Percentiles rank a stretch among this genome's conserved stretches.
phyloP scores from a whole-genome alignment of 108 stramenopile genomes.

The Stephanodiscus triporus region DNA sequence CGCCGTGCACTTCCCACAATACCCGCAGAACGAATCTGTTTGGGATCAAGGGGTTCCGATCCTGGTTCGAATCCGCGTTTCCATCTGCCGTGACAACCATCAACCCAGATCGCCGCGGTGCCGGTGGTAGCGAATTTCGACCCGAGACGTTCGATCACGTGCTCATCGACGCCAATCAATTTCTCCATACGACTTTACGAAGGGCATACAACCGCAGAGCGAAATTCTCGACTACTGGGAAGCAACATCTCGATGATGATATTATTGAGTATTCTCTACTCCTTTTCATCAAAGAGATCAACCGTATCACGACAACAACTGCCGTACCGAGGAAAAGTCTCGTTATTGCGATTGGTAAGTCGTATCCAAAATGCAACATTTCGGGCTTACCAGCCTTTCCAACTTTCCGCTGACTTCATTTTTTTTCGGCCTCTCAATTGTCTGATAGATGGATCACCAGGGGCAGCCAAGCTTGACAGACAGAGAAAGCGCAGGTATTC shows the following conservation, averaged over 20 bases:
- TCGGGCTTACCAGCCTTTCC: neutral
- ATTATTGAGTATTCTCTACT: slow-evolving; percentile 52
- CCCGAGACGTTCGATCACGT: slow-evolving; percentile 84
- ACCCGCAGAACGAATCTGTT: slow-evolving; percentile 24
- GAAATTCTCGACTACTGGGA: slow-evolving; percentile 13
- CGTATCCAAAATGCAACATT: neutral
- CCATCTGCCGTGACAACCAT: slow-evolving; percentile 64
- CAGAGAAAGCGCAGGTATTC: slow-evolving; percentile 68
- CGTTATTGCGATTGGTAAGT: slow-evolving; percentile 65
- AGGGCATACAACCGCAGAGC: slow-evolving; percentile 38
- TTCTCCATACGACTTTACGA: slow-evolving; percentile 70
- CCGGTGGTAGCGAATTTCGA: slow-evolving; percentile 1
- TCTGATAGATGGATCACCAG: slow-evolving; percentile 74
- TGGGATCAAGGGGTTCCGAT: slow-evolving; percentile 84
- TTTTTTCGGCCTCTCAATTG: neutral
- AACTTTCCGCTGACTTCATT: neutral
- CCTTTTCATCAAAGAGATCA: slow-evolving; percentile 73
- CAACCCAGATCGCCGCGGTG: slow-evolving; percentile 7
- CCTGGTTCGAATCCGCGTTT: slow-evolving; percentile 81
- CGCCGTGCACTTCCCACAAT: neutral
- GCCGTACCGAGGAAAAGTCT: slow-evolving; percentile 72
- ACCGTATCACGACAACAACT: slow-evolving; percentile 47
- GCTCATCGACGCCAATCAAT: slow-evolving; percentile 87
- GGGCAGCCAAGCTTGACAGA: slow-evolving; percentile 84
- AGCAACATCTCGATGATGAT: slow-evolving; percentile 29